Evolutionary conservation across 2,329 filamentous ascomycete genomes (phyloP), one percentile per base, ranked within the genome.

Genomic region (Herpotrichia juniperi): DNA sequence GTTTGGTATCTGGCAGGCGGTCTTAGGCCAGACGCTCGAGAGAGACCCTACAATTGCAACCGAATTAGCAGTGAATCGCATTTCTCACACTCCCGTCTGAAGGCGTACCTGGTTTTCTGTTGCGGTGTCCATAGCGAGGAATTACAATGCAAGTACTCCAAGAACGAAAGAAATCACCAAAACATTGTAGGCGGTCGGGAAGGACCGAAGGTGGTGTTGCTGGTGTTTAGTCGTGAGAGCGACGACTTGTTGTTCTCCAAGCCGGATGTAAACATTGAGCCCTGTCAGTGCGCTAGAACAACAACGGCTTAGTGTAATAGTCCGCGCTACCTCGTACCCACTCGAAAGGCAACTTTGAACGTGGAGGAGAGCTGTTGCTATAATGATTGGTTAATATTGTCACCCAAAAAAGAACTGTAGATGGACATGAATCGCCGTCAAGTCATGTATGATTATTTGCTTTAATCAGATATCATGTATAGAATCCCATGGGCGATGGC

Each of bases 21-120:
- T 48, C 64, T 67, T 12, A 74, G 48, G 42, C 69, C 69, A 34
- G 70, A 69, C 22, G 66, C 57, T 59, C 67, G 68, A 32, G 49
- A 47, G 39, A 60, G 46, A 42, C 52, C 59, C 69, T 72, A 39
- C 31, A 49, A 43, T 31, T 52, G 12, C 24, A 34, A 22, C 22
- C 40, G 35, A 9, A 42, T 68, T 56, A 64, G 59, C 42, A 28
- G 30, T 48, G 56, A 24, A n/a, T 2, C 31, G 11, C 17, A 24
- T 7, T 32, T 22, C 12, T 21, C 32, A 22, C 22, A n/a, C n/a
- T n/a, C n/a, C n/a, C n/a, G n/a, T 19, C n/a, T 24, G 42, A 51
- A 49, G 32, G 57, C 62, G 21, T 67, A 70, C 70, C 51, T 65
- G 59, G 44, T 71, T 70, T 52, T 72, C 70, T 50, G 58, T 64